Evolutionary conservation across 345 rosid species (phyloP), one percentile per base, ranked within the genome.

Genomic region (Boechera stricta): DNA sequence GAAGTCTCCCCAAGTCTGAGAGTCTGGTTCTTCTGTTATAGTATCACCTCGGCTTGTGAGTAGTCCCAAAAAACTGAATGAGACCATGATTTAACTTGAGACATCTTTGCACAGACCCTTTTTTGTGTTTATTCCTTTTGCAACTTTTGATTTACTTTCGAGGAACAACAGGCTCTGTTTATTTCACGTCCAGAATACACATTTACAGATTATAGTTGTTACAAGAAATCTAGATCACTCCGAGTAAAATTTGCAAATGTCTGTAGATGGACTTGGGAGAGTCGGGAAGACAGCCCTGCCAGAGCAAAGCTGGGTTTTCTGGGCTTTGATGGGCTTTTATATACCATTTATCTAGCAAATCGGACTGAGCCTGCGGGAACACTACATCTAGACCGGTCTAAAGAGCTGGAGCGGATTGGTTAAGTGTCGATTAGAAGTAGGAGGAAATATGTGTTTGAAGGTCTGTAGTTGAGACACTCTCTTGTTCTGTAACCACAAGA

Each of bases 41-140:
- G 41, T 48, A 48, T 65, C 35, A 71, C 67, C 11, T 31, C 52
- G 62, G 72, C 72, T 64, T 71, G 77, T 77, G 72, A 71, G 62
- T 77, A 54, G 62, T 71, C 53, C 59, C 16, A 54, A 54, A 54
- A 18, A 32, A 41, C 64, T 45, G 33, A 47, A 54, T 5, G 42
- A 77, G 41, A 77, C 66, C 71, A 70, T 47, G 59, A 48, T 58
- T 65, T 71, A n/a, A 54, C 51, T 56, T 4, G 51, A 52, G 11
- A 69, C 26, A 62, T 44, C 44, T 70, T 55, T 63, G 16, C 71
- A 55, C 38, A 45, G 71, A 63, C 70, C 71, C 71, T 8, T 70
- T 29, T 69, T 61, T 69, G 42, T 69, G 58, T 60, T 59, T 47
- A 3, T 57, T 24, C 38, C 39, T 51, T 10, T 18, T 65, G 63